These are phyloP conservation scores for Marchantia paleacea DNA, from an alignment of 225 moss, liverwort and hornwort genomes.

Conservation along the genomic window DNA sequence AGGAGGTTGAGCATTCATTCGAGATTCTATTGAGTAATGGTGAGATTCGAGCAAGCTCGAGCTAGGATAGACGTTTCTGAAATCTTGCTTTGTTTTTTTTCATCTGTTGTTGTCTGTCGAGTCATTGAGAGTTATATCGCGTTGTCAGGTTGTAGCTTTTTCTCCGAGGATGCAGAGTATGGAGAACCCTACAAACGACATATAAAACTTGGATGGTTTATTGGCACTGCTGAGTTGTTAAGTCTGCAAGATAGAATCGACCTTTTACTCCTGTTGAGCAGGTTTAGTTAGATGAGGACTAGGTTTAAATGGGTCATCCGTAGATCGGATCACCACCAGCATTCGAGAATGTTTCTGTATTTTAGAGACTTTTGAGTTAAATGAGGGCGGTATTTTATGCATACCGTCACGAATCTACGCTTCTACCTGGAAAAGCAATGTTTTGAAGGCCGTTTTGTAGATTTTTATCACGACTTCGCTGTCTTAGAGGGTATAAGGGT, in stretches of 20 bases:
- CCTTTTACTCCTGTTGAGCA: not conserved
- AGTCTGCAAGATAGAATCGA: not conserved
- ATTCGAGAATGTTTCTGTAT: not conserved
- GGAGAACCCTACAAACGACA: not conserved
- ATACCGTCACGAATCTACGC: no score
- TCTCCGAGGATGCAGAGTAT: not conserved
- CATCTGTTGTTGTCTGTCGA: not conserved
- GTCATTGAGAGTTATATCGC: not conserved
- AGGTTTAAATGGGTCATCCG: no score
- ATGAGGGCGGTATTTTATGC: no score
- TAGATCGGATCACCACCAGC: not conserved
- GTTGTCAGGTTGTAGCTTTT: not conserved
- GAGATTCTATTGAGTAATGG: not conserved
- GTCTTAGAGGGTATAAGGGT: not conserved
- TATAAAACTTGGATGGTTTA: not conserved
- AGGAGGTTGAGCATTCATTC: not conserved
- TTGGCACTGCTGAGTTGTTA: not conserved
- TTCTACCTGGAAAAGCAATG: conserved; percentile 15
- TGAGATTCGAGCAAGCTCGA: not conserved
- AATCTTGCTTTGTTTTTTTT: not conserved
- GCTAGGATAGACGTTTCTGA: not conserved
- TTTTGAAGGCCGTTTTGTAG: no score
- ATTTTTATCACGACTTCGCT: not conserved
- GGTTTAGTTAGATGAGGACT: not conserved
- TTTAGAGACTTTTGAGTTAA: not conserved